These are phyloP conservation scores for Kuraishia molischiana DNA, from an alignment of 805 yeast genomes.

Conservation along the genomic window DNA sequence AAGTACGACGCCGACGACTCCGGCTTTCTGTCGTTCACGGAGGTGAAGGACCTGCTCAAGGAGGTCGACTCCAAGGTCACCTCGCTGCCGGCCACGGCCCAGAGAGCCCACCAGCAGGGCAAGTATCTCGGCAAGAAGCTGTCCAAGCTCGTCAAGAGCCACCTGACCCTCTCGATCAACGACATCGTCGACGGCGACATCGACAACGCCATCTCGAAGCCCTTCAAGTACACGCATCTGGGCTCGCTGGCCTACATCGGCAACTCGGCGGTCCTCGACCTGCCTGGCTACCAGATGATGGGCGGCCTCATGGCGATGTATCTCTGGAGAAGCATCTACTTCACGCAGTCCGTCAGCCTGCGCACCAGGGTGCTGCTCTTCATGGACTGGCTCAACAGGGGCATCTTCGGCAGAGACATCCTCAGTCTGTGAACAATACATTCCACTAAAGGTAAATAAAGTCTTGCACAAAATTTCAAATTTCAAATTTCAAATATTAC, in stretches of 20 bases:
- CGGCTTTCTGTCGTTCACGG: slow-evolving; percentile 44
- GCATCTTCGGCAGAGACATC: slow-evolving; percentile 43
- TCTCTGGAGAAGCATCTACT: slow-evolving; percentile 63
- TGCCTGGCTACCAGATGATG: slow-evolving; percentile 48
- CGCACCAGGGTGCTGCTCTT: slow-evolving; percentile 53
- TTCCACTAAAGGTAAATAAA: no score
- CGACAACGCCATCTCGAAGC: slow-evolving; percentile 44
- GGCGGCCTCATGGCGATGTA: slow-evolving; percentile 67
- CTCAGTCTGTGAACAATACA: slow-evolving; percentile 20
- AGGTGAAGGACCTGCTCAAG: slow-evolving; percentile 37
- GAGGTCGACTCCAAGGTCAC: slow-evolving; percentile 56
- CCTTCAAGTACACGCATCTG: slow-evolving; percentile 53
- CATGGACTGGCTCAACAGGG: slow-evolving; percentile 64
- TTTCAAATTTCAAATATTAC: no score
- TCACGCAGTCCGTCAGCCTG: slow-evolving; percentile 56
- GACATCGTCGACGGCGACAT: slow-evolving; percentile 43
- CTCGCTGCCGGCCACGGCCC: slow-evolving; percentile 67
- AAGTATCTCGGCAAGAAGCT: slow-evolving; percentile 53
- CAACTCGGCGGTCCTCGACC: slow-evolving; percentile 61
- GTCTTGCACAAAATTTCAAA: no score
- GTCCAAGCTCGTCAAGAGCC: slow-evolving; percentile 37
- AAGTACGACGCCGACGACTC: slow-evolving; percentile 36
- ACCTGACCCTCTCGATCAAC: slow-evolving; percentile 30
- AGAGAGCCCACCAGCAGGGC: slow-evolving; percentile 67
- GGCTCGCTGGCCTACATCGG: slow-evolving; percentile 65